Evolutionary conservation across 768 basidiomycete genomes (phyloP), one percentile per base, ranked within the genome.

Genomic region (Trametes sanguinea): DNA sequence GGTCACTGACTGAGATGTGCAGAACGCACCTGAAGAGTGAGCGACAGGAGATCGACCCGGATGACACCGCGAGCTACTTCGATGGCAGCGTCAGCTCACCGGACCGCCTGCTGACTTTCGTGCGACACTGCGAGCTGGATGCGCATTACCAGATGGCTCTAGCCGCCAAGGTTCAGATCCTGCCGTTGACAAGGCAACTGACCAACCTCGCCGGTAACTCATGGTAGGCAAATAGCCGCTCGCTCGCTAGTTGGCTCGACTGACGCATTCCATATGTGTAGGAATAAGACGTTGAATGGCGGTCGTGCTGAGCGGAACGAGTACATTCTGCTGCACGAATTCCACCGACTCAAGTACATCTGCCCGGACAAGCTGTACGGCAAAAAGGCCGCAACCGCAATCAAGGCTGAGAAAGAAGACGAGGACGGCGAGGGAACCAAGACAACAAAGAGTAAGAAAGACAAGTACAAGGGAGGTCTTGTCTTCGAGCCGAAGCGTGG

Each of bases 301-400:
- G 97, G 95, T 68, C 94, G 97, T 56, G 97, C 97, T 0, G 97
- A 98, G 70, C 93, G 97, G 30, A 99, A 98, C 74, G 97, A 98
- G 75, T 99, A 95, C 80, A 98, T 99, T 84, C 77, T 99, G 45
- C 81, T 99, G 16, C 97, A 99, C 73, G 95, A 98, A 73, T 99
- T 99, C 77, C 95, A 99, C 72, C 85, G 89, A 13, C 83, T 95
- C 46, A 98, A 98, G 74, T 98, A 95, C 70, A 87, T 99, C 66
- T 94, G 94, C 65, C 97, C 97, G 1, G 97, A 99, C 80, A 98
- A 98, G 74, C 81, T 82, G 1, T 95, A 85, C 76, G 89, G 89
- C 42, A 92, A 93, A 78, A 93, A 89, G 73, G 74, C 79, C 2
- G 78, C 74, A 6, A 76, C 78, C 8, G 79, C 77, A 7, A 75